Conservation (phyloP, 2,329 filamentous ascomycete genomes). For the Beauveria varroae region DNA sequence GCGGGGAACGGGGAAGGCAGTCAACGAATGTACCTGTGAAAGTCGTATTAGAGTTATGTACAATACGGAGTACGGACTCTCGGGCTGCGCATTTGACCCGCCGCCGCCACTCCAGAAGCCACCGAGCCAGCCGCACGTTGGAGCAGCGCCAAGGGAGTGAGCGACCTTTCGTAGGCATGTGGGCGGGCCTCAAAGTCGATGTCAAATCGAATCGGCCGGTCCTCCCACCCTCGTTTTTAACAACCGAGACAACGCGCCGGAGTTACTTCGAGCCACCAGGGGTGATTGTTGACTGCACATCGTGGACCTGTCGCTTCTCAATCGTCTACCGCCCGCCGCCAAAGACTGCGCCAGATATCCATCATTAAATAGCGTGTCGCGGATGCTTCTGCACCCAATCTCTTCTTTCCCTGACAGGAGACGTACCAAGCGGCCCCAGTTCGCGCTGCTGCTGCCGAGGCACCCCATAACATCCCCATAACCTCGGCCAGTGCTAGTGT, state of each 20-base stretch:
- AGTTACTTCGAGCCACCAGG: neutral
- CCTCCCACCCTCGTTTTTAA: neutral
- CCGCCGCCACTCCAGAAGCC: neutral
- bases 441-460: conserved; percentile 3
- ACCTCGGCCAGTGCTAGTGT: conserved; percentile 9
- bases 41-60: too few species aligned
- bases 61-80: neutral
- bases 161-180: neutral
- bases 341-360: neutral
- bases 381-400: neutral
- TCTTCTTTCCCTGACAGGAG: neutral
- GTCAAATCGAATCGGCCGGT: neutral
- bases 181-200: neutral
- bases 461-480: conserved; percentile 6
- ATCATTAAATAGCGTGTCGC: neutral
- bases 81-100: neutral
- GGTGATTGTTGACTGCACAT: neutral
- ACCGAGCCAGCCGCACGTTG: neutral
- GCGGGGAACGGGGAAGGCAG: too few species aligned
- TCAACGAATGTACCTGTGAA: too few species aligned
- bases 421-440: neutral
- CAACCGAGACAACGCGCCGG: neutral
- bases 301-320: neutral
- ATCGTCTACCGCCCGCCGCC: neutral
- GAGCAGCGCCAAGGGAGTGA: too few species aligned